phyloP scores from a whole-genome alignment of 495 filamentous ascomycete species.

The Penicillium paradoxum region DNA sequence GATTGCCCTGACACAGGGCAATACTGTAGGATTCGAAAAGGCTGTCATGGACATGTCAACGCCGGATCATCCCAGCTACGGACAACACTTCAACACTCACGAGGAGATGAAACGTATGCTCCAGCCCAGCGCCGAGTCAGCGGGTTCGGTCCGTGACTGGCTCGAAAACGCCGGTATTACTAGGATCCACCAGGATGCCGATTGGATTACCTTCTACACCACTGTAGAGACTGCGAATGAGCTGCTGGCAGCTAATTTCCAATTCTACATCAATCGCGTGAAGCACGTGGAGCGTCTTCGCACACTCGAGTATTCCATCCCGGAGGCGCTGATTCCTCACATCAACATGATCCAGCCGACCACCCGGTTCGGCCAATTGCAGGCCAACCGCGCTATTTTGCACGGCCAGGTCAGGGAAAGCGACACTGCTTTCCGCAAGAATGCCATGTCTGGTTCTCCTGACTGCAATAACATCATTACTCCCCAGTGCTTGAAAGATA shows the following conservation, averaged over 20 bases:
- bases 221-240: slow-evolving; percentile 50
- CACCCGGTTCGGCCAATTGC: slow-evolving; percentile 50
- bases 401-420: slow-evolving; percentile 23
- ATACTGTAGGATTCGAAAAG: slow-evolving; percentile 56
- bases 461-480: slow-evolving; percentile 48
- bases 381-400: slow-evolving; percentile 30
- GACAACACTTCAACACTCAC: slow-evolving; percentile 53
- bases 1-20: slow-evolving; percentile 52
- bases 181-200: slow-evolving; percentile 49
- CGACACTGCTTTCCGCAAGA: slow-evolving; percentile 18
- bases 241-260: slow-evolving; percentile 53
- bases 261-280: slow-evolving; percentile 44
- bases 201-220: slow-evolving; percentile 56
- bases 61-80: slow-evolving; percentile 54
- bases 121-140: slow-evolving; percentile 41
- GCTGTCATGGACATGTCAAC: slow-evolving; percentile 57
- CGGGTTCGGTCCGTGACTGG: slow-evolving; percentile 44
- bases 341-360: slow-evolving; percentile 54
- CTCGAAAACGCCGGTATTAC: slow-evolving; percentile 43
- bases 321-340: slow-evolving; percentile 41
- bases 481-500: slow-evolving; percentile 52
- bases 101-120: slow-evolving; percentile 51
- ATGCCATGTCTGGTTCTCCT: slow-evolving; percentile 15
- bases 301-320: slow-evolving; percentile 57
- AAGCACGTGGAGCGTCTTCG: slow-evolving; percentile 45